These are phyloP conservation scores for Fusarium temperatum DNA, from an alignment of 2,329 filamentous ascomycete species.

Conservation along the genomic window DNA sequence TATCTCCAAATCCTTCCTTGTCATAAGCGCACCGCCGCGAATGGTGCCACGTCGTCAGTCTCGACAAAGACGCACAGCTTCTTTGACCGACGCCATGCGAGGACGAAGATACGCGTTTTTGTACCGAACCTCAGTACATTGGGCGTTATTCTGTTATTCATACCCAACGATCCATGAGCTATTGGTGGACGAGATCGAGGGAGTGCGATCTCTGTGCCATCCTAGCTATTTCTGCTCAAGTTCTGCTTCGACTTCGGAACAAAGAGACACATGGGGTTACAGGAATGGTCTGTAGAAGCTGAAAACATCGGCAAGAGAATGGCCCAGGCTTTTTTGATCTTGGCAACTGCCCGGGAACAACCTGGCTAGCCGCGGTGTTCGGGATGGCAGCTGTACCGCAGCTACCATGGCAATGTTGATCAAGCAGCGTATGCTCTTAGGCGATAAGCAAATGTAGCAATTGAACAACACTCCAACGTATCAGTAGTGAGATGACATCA, in stretches of 20 bases:
- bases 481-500: background rate
- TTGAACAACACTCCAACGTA: rapidly evolving
- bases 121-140: background rate
- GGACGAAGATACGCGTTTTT: background rate
- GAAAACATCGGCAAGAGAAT: background rate
- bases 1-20: background rate
- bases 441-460: background rate
- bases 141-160: rapidly evolving
- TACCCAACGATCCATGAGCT: background rate
- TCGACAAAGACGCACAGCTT: background rate
- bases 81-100: background rate
- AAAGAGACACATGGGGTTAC: background rate
- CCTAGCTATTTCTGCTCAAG: background rate
- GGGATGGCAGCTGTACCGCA: background rate
- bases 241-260: background rate
- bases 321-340: background rate
- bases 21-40: background rate
- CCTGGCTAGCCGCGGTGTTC: too few relatives aligned
- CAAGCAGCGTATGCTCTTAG: background rate
- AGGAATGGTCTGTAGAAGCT: background rate
- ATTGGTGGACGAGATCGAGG: rapidly evolving
- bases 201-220: background rate
- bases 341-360: background rate
- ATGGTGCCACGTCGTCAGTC: background rate
- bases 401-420: background rate